A percentile compares a stretch with the other conserved stretches of the same genome.
Evolutionary conservation across 192 early-diverging fungal genomes (phyloP).

Genomic region (Linnemannia elongata): DNA sequence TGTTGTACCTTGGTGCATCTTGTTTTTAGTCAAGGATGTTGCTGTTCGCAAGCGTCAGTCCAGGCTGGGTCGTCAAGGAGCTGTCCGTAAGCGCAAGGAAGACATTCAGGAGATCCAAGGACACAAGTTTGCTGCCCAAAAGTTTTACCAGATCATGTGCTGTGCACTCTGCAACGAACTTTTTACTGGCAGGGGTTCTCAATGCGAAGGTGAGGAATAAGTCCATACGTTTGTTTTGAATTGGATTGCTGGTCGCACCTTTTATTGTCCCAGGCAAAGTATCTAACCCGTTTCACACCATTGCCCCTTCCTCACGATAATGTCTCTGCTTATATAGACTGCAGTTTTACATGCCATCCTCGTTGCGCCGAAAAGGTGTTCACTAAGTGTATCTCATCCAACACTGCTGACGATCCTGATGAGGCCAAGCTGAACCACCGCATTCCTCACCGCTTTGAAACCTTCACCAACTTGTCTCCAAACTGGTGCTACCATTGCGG

Average conservation of each 20-base stretch:
- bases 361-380: slow-evolving; percentile 88
- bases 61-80: slow-evolving; percentile 80
- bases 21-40: slow-evolving; percentile 62
- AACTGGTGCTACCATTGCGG: slow-evolving; percentile 99
- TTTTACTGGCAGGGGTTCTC: slow-evolving; percentile 88
- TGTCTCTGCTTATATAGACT: slow-evolving; percentile 65
- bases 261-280: neutral
- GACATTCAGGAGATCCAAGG: slow-evolving; percentile 89
- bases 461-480: slow-evolving; percentile 81
- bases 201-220: slow-evolving; percentile 83
- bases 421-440: slow-evolving; percentile 85
- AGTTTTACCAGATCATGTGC: slow-evolving; percentile 97
- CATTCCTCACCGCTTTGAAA: slow-evolving; percentile 97
- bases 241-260: neutral
- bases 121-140: slow-evolving; percentile 92
- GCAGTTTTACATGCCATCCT: slow-evolving; percentile 93
- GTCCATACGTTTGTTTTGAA: neutral
- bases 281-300: neutral
- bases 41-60: slow-evolving; percentile 64
- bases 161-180: slow-evolving; percentile 97
- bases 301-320: neutral
- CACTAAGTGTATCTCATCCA: slow-evolving; percentile 87
- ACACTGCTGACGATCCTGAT: slow-evolving; percentile 73
- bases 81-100: slow-evolving; percentile 84
- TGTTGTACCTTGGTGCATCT: neutral